These are phyloP conservation scores for Zoysia matrella DNA, from an alignment of 202 grass and related monocot species.

Conservation along the genomic window DNA sequence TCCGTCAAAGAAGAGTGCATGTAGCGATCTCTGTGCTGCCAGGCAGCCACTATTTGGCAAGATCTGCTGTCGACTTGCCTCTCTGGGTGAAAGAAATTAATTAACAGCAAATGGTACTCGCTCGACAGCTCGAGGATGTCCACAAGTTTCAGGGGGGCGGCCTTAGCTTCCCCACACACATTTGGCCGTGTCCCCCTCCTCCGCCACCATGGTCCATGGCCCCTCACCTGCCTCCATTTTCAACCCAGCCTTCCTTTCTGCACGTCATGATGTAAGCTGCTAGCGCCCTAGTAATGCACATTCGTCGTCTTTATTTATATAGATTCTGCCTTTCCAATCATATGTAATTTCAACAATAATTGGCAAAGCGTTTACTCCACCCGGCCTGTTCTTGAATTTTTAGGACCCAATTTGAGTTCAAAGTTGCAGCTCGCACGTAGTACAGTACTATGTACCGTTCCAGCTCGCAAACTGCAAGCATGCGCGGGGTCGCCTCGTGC, in stretches of 20 bases:
- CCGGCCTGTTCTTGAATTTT: too few species aligned
- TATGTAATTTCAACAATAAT: not conserved
- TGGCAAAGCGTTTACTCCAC: not conserved
- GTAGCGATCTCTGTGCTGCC: too few species aligned
- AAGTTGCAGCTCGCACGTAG: too few species aligned
- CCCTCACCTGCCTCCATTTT: not conserved
- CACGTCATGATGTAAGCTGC: not conserved
- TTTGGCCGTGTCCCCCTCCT: not conserved
- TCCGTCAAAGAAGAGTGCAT: too few species aligned
- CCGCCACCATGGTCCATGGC: not conserved
- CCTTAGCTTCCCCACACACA: not conserved
- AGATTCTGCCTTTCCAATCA: not conserved
- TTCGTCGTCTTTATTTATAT: too few species aligned
- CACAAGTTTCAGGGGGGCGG: not conserved
- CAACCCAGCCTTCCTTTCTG: not conserved
- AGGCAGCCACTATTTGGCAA: too few species aligned
- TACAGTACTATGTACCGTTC: not conserved
- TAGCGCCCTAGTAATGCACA: not conserved
- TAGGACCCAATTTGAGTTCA: too few species aligned
- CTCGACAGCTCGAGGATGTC: not conserved
- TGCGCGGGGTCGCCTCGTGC: too few species aligned
- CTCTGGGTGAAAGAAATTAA: not conserved
- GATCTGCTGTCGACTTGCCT: too few species aligned
- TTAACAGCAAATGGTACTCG: constrained; percentile 6
- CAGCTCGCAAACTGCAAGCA: too few species aligned